Evolutionary conservation across 73 alveolate genomes (phyloP).

Genomic region (Halteria grandinella): DNA sequence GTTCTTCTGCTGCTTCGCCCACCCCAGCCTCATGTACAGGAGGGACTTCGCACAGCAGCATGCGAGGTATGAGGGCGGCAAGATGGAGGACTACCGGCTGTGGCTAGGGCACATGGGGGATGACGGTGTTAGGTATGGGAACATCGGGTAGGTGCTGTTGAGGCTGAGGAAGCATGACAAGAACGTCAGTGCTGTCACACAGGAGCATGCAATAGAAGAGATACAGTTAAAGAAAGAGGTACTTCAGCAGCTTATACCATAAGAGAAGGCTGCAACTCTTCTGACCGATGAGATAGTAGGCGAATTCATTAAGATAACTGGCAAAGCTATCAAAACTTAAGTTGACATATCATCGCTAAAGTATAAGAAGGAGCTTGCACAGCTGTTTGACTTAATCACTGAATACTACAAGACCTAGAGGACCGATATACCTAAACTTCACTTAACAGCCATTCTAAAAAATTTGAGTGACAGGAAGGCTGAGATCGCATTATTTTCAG

Average conservation of each 20-base stretch:
- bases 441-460: background rate
- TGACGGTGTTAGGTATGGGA: background rate
- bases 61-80: background rate
- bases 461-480: conserved; percentile 24
- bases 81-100: conserved; percentile 53
- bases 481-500: conserved; percentile 27
- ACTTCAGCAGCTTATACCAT: too few relatives aligned
- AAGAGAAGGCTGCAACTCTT: too few relatives aligned
- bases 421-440: background rate
- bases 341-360: conserved; percentile 1
- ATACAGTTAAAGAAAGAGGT: too few relatives aligned
- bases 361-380: background rate
- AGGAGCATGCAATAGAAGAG: too few relatives aligned
- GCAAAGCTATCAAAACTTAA: conserved; percentile 35
- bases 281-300: background rate
- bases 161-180: conserved; percentile 37
- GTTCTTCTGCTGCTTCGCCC: conserved; percentile 68
- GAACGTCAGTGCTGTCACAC: too few relatives aligned
- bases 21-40: conserved; percentile 64
- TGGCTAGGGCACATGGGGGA: conserved; percentile 27
- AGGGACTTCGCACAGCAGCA: background rate
- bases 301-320: conserved; percentile 41
- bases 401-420: background rate
- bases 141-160: conserved; percentile 16
- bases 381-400: conserved; percentile 10